Evolutionary conservation across 2,329 filamentous ascomycete species (phyloP).

Genomic region (Diaporthe citri): DNA sequence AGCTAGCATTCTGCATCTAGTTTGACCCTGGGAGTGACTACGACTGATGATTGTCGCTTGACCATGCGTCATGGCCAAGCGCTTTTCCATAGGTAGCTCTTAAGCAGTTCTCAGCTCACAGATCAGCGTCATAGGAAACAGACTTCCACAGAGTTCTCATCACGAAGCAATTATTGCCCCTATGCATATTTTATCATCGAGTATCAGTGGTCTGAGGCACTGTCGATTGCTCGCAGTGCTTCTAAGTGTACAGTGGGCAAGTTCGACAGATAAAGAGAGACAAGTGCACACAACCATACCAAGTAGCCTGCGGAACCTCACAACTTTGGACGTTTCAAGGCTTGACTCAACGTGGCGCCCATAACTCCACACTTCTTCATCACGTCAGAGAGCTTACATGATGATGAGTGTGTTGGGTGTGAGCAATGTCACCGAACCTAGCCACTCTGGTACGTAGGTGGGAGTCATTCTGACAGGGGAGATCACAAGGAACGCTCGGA

Average conservation of each 20-base stretch:
- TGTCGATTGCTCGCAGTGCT: too few relatives aligned
- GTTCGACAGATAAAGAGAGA: too few relatives aligned
- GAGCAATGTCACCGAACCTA: not conserved
- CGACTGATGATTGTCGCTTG: not conserved
- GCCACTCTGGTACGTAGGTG: not conserved
- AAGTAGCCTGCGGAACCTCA: not conserved
- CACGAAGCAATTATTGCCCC: too few relatives aligned
- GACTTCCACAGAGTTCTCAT: not conserved
- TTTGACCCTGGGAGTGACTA: not conserved
- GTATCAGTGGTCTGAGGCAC: too few relatives aligned
- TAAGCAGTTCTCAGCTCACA: not conserved
- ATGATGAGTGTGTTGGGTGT: not conserved
- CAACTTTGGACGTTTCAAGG: not conserved
- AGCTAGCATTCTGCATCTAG: not conserved
- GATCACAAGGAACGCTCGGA: not conserved
- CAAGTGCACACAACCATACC: too few relatives aligned
- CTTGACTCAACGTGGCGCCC: not conserved
- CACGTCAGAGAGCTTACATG: not conserved
- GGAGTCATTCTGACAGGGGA: not conserved
- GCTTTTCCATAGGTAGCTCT: not conserved
- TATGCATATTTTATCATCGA: too few relatives aligned
- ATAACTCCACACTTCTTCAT: not conserved
- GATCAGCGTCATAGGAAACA: not conserved
- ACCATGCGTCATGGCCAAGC: not conserved
- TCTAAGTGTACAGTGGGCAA: too few relatives aligned